Evolutionary conservation across 495 filamentous ascomycete genomes (phyloP).

Genomic region (Beverwykella pulmonaria): DNA sequence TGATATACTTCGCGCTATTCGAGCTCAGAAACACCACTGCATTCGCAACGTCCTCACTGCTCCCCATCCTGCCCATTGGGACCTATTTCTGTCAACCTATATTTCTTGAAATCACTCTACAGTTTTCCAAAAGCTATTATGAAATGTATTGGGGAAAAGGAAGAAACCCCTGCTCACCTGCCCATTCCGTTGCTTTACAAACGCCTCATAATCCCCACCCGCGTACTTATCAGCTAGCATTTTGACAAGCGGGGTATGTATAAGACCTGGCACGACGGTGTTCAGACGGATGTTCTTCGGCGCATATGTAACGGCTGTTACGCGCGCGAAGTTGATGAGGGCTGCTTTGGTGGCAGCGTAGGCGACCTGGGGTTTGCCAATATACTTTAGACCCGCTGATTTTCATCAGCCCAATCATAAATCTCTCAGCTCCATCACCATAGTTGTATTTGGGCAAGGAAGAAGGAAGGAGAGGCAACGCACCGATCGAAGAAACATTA

Average conservation of each 20-base stretch:
- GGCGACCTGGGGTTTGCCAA: constrained; percentile 56
- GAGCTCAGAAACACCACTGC: constrained; percentile 55
- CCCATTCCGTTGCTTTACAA: constrained; percentile 46
- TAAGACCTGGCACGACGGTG: constrained; percentile 58
- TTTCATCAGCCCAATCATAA: too few relatives aligned
- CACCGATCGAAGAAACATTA: constrained; percentile 49
- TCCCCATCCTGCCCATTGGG: constrained; percentile 51
- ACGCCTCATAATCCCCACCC: constrained; percentile 46
- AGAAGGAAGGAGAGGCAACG: not conserved
- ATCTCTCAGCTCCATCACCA: too few relatives aligned
- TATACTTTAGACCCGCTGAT: constrained; percentile 54
- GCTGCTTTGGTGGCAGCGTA: constrained; percentile 48
- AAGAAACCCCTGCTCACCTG: constrained; percentile 19
- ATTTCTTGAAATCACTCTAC: too few relatives aligned
- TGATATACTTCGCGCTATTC: constrained; percentile 56
- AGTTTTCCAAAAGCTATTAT: too few relatives aligned
- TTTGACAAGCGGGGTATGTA: constrained; percentile 52
- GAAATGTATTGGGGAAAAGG: too few relatives aligned
- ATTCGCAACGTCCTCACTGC: constrained; percentile 57
- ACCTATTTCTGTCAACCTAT: too few relatives aligned
- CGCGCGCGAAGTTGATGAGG: constrained; percentile 51
- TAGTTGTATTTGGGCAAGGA: too few relatives aligned
- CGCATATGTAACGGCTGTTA: constrained; percentile 56
- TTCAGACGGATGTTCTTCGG: constrained; percentile 53
- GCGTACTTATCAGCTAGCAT: constrained; percentile 51